A percentile compares a stretch with the other conserved stretches of the same genome.
Evolutionary conservation across 345 rosid species (phyloP).

Genomic region (Salix udensis): DNA sequence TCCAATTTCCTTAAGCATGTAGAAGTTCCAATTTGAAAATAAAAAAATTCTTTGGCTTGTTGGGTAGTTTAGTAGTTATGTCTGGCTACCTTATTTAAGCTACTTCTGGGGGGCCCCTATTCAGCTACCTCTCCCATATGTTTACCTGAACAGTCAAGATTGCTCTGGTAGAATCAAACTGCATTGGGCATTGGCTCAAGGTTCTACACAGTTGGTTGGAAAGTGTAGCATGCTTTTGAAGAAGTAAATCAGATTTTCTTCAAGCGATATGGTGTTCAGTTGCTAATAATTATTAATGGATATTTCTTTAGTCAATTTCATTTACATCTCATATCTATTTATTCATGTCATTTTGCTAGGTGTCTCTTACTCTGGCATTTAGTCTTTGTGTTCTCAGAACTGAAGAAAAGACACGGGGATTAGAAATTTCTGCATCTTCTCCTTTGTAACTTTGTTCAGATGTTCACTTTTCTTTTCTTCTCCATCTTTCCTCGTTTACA

Average conservation of each 20-base stretch:
- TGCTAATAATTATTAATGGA: neutral
- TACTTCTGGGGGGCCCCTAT: neutral
- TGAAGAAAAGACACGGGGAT: neutral
- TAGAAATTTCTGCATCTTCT: neutral
- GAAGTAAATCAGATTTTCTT: neutral
- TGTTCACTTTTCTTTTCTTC: neutral
- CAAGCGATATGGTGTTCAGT: neutral
- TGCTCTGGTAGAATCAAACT: neutral
- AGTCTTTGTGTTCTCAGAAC: neutral
- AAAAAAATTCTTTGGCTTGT: neutral
- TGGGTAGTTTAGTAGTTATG: neutral
- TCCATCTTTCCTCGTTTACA: neutral
- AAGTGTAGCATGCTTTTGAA: neutral
- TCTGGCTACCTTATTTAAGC: neutral
- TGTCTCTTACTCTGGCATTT: neutral
- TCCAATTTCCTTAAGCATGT: neutral
- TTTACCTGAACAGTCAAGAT: neutral
- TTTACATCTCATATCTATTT: neutral
- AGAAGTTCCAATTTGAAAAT: neutral
- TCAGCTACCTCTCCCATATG: neutral
- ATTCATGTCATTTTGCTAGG: neutral
- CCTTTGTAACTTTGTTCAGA: neutral
- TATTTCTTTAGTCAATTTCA: neutral
- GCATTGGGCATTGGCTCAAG: neutral
- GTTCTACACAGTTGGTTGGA: neutral